Percentiles rank a stretch among this genome's conserved stretches.
Conservation (phyloP, 208 protist genomes). For the Trypanosoma conorhini region DNA sequence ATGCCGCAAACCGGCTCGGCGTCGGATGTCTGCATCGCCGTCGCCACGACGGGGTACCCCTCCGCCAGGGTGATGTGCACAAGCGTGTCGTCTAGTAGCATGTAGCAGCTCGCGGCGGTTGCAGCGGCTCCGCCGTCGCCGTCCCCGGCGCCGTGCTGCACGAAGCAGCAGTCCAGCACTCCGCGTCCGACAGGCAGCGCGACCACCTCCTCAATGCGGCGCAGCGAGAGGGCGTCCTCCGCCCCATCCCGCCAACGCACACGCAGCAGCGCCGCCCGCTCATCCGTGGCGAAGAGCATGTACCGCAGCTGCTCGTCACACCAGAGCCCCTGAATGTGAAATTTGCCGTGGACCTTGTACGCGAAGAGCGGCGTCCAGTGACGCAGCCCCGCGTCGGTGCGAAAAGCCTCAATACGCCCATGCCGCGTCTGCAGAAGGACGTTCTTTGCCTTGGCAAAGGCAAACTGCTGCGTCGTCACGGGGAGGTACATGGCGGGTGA, state of each 20-base stretch:
- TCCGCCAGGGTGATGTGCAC: constrained; percentile 55
- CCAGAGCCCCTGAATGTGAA: constrained; percentile 71
- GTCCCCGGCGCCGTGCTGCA: constrained; percentile 1
- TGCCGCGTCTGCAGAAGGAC: constrained; percentile 70
- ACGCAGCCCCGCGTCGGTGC: constrained; percentile 38
- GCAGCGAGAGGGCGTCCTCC: constrained; percentile 41
- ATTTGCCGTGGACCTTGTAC: constrained; percentile 62
- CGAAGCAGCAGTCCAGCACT: constrained; percentile 63
- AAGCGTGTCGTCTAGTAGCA: constrained; percentile 64
- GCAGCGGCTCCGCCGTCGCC: neutral
- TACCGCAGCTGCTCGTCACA: constrained; percentile 61
- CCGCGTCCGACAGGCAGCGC: constrained; percentile 56
- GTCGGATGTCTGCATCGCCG: neutral
- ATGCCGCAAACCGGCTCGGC: constrained; percentile 8
- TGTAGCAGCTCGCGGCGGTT: constrained; percentile 33
- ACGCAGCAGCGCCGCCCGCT: constrained; percentile 60
- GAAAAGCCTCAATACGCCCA: constrained; percentile 75
- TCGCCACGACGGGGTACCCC: constrained; percentile 53
- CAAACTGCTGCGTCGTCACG: constrained; percentile 69
- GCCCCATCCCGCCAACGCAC: constrained; percentile 50
- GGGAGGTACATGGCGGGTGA: constrained; percentile 73
- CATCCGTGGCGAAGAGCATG: constrained; percentile 81
- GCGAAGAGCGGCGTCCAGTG: constrained; percentile 78
- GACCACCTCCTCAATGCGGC: constrained; percentile 56
- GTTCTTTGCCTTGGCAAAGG: constrained; percentile 54